Conservation (phyloP, 805 yeast species). For the Naumovozyma dairenensis region DNA sequence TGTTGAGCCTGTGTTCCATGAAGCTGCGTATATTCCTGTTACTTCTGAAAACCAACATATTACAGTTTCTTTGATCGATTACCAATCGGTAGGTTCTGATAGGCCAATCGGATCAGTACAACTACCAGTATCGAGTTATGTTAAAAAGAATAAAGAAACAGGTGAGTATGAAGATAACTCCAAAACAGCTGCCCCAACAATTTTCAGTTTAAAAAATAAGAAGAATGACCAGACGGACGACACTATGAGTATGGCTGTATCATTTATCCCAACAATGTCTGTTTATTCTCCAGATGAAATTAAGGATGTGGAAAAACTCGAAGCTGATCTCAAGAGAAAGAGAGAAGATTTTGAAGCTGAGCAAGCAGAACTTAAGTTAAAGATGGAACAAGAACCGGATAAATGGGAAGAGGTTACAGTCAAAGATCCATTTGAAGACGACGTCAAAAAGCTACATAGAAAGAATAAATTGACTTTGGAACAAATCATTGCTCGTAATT, state of each 20-base stretch:
- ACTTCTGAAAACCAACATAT: slow-evolving; percentile 50
- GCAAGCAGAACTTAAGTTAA: slow-evolving; percentile 40
- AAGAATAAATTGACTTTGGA: slow-evolving; percentile 43
- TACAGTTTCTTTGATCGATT: slow-evolving; percentile 53
- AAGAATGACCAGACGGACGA: slow-evolving; percentile 42
- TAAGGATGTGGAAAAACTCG: slow-evolving; percentile 36
- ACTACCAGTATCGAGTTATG: slow-evolving; percentile 39
- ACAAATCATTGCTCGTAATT: slow-evolving; percentile 40
- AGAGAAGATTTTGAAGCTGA: slow-evolving; percentile 32
- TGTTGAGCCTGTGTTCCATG: slow-evolving; percentile 49
- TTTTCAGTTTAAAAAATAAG: slow-evolving; percentile 24
- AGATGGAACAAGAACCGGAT: slow-evolving; percentile 46
- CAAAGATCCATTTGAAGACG: slow-evolving; percentile 34
- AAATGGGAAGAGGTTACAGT: slow-evolving; percentile 55
- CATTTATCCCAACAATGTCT: slow-evolving; percentile 58
- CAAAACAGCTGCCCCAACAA: slow-evolving; percentile 32
- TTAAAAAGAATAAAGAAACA: slow-evolving; percentile 31
- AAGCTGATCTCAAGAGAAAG: slow-evolving; percentile 32
- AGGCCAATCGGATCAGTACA: slow-evolving; percentile 52
- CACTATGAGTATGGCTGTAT: slow-evolving; percentile 40
- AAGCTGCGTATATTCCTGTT: slow-evolving; percentile 51
- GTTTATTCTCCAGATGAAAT: slow-evolving; percentile 52
- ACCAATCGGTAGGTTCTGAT: slow-evolving; percentile 53
- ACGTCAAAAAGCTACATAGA: slow-evolving; percentile 18
- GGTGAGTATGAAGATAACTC: slow-evolving; percentile 43